These are phyloP conservation scores for Strigomonas oncopelti DNA, from an alignment of 208 protist genomes.

Conservation along the genomic window DNA sequence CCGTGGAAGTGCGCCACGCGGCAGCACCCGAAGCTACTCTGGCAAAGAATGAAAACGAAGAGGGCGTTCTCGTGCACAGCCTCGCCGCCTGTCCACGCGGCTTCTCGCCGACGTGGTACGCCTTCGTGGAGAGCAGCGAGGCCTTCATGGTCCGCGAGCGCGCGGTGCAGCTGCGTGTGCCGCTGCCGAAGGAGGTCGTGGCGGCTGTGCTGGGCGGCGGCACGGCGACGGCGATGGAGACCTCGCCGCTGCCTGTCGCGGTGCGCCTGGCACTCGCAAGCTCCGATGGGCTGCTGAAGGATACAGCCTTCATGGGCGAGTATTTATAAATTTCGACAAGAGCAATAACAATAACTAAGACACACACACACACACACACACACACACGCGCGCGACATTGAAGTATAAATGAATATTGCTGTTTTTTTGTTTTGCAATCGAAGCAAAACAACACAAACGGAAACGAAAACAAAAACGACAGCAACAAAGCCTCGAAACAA, in stretches of 20 bases:
- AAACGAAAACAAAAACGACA: slow-evolving; percentile 2
- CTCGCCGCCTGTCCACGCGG: slow-evolving; percentile 37
- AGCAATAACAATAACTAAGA: background rate
- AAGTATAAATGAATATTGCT: background rate
- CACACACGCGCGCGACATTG: too few species aligned
- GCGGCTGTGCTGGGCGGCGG: background rate
- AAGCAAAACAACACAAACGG: background rate
- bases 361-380: too few species aligned
- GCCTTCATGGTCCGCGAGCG: slow-evolving; percentile 25
- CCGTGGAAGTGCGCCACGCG: slow-evolving; percentile 38
- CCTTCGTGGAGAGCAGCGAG: slow-evolving; percentile 75
- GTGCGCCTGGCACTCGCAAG: slow-evolving; percentile 56
- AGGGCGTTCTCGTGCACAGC: slow-evolving; percentile 22
- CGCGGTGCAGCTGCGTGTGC: background rate
- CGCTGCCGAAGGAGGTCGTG: background rate
- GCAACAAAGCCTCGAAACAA: background rate
- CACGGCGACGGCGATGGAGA: background rate
- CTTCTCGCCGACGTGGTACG: slow-evolving; percentile 75
- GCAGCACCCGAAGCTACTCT: slow-evolving; percentile 1
- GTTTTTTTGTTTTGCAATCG: background rate
- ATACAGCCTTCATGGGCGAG: slow-evolving; percentile 54
- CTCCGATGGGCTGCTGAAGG: slow-evolving; percentile 35
- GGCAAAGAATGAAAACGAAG: slow-evolving; percentile 2
- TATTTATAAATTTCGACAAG: slow-evolving; percentile 11
- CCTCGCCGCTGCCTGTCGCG: background rate